Evolutionary conservation across 1,284 basidiomycete genomes (phyloP), one percentile per base, ranked within the genome.

Genomic region (Malassezia vespertilionis): DNA sequence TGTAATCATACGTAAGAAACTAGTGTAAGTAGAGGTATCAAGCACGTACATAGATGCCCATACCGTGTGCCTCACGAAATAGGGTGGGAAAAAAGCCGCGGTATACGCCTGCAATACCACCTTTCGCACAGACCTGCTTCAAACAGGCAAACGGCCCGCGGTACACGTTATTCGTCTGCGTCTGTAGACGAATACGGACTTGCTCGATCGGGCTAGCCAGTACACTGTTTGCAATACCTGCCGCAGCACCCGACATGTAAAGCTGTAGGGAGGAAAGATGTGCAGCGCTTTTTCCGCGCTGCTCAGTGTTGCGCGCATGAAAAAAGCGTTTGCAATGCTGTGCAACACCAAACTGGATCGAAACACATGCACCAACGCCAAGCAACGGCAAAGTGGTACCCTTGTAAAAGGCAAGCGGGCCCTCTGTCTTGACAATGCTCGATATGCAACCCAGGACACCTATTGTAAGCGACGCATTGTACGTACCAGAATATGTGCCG

Each of bases 141-240:
- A 58, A 36, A 36, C 58, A 60, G 46, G 59, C 61, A 14, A 60
- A 40, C 0, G 57, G 52, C 77, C 84, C 66, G 2, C 27, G 27
- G 44, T 60, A 63, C 5, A 57, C 67, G 59, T 55, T 42, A 2
- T 53, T 45, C 11, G 56, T 59, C 44, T 70, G 64, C 12, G 68
- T 63, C 48, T 71, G 69, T 6, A 71, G 36, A 83, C 90, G 83
- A 62, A 96, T 96, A 76, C 91, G 84, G 63, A 96, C 88, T 69
- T 96, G 89, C 72, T 97, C 91, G 11, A 97, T 88, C 2, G 91
- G 91, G 2, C 88, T 87, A 0, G 89, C 90, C 15, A 95, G 86
- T 45, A 90, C 77, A 33, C 84, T 83, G 70, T 96, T 97, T 12
- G 87, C 83, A 18, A 95, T 72, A 27, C 91, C 90, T 20, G 89